phyloP scores from a whole-genome alignment of 2,329 filamentous ascomycete species.

The Neonectria faginata region DNA sequence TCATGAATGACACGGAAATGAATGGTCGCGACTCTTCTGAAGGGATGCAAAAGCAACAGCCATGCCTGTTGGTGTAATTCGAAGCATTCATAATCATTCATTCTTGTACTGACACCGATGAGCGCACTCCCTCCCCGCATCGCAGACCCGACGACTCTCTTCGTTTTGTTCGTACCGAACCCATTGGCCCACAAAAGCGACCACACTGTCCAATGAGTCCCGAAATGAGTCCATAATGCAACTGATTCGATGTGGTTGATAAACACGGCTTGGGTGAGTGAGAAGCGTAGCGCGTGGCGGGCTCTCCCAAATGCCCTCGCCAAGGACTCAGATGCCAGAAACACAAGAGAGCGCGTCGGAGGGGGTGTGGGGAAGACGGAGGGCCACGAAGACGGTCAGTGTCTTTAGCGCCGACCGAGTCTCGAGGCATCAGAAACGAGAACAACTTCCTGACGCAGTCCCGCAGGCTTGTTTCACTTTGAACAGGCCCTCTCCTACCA shows the following conservation, averaged over 20 bases:
- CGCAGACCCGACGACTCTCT: neutral
- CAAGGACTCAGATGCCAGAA: constrained; percentile 21
- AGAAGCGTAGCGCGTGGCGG: constrained; percentile 28
- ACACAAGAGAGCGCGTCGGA: constrained; percentile 23
- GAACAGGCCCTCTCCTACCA: constrained; percentile 46
- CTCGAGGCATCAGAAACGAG: constrained; percentile 48
- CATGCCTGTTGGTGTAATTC: neutral
- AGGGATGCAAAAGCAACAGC: neutral
- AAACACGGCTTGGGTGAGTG: constrained; percentile 25
- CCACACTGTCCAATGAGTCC: constrained; percentile 30
- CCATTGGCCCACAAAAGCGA: constrained; percentile 31
- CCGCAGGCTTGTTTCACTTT: constrained; percentile 64
- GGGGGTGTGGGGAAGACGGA: constrained; percentile 32
- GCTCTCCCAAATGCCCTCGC: constrained; percentile 3
- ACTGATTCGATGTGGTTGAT: constrained; percentile 37
- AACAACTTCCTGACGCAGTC: constrained; percentile 60
- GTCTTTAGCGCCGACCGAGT: constrained; percentile 50
- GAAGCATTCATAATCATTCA: neutral
- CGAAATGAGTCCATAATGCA: constrained; percentile 9
- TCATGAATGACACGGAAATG: neutral
- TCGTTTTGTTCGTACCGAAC: constrained; percentile 12
- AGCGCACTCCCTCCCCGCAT: constrained; percentile 1
- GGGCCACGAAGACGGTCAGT: constrained; percentile 39
- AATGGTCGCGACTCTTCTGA: neutral
- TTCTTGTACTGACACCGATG: neutral